A percentile compares a stretch with the other conserved stretches of the same genome.
These are phyloP conservation scores for Candida vartiovaarae DNA, from an alignment of 805 yeast genomes.

Conservation along the genomic window DNA sequence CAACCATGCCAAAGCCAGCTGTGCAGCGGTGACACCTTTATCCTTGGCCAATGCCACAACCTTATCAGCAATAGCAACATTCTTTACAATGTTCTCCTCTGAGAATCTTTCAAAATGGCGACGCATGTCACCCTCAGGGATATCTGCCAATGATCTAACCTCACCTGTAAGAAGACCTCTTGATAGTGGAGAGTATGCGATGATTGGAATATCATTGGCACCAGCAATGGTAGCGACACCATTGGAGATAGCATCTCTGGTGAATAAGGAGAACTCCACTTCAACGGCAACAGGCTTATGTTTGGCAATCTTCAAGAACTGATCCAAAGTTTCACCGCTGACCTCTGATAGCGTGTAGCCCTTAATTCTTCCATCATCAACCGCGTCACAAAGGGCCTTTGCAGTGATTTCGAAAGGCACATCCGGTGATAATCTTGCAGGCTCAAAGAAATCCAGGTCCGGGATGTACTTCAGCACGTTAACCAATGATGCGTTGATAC, in stretches of 20 bases:
- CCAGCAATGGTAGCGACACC: slow-evolving; percentile 58
- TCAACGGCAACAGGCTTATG: slow-evolving; percentile 63
- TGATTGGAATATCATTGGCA: slow-evolving; percentile 53
- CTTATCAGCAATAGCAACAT: slow-evolving; percentile 43
- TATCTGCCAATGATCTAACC: slow-evolving; percentile 36
- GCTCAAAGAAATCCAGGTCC: slow-evolving; percentile 56
- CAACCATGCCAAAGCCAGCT: slow-evolving; percentile 65
- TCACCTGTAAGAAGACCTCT: slow-evolving; percentile 71
- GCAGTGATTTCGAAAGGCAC: slow-evolving; percentile 56
- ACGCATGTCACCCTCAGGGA: slow-evolving; percentile 54
- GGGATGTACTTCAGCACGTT: slow-evolving; percentile 33
- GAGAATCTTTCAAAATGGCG: slow-evolving; percentile 46
- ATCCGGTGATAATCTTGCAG: slow-evolving; percentile 59
- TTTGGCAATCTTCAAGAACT: slow-evolving; percentile 44
- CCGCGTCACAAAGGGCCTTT: slow-evolving; percentile 45
- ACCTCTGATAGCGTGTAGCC: slow-evolving; percentile 76
- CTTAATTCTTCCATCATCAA: slow-evolving; percentile 57
- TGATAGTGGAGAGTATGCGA: slow-evolving; percentile 81
- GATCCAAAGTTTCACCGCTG: slow-evolving; percentile 49
- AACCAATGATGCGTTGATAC: slow-evolving; percentile 41
- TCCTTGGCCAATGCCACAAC: slow-evolving; percentile 44
- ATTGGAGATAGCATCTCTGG: slow-evolving; percentile 51
- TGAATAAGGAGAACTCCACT: slow-evolving; percentile 68
- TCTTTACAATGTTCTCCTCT: slow-evolving; percentile 48
- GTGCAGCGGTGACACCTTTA: slow-evolving; percentile 48